Conservation (phyloP, 495 filamentous ascomycete species). For the Hypoxylon fragiforme region DNA sequence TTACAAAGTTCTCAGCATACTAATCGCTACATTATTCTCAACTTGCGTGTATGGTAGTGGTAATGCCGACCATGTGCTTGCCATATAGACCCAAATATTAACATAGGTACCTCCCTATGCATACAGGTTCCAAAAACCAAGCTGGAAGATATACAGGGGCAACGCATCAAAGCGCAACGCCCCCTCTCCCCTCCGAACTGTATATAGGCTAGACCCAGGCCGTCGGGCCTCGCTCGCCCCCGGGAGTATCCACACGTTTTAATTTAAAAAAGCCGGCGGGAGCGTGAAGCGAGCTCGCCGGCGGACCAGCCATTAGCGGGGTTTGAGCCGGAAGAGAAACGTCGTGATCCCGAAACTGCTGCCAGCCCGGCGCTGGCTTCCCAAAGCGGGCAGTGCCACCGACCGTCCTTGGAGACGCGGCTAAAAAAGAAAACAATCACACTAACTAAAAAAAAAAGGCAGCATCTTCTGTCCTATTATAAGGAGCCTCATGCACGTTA, state of each 20-base stretch:
- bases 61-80: too few relatives aligned
- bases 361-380: constrained; percentile 26
- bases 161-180: too few relatives aligned
- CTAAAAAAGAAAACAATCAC: constrained; percentile 3
- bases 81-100: too few relatives aligned
- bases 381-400: constrained; percentile 24
- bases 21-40: too few relatives aligned
- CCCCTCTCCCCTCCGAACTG: too few relatives aligned
- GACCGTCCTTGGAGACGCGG: constrained; percentile 1
- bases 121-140: too few relatives aligned
- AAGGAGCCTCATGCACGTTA: constrained; percentile 9
- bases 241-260: neutral
- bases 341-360: constrained; percentile 31
- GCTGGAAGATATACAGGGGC: too few relatives aligned
- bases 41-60: too few relatives aligned
- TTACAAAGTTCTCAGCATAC: too few relatives aligned
- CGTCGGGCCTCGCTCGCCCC: constrained; percentile 12
- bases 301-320: constrained; percentile 20
- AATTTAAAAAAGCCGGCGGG: constrained; percentile 18
- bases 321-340: constrained; percentile 17
- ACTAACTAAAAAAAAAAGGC: constrained; percentile 21
- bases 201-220: constrained; percentile 19
- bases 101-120: too few relatives aligned
- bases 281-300: constrained; percentile 20
- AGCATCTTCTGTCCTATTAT: constrained; percentile 7